phyloP scores from a whole-genome alignment of 345 rosid genomes.

The Syzygium oleosum region DNA sequence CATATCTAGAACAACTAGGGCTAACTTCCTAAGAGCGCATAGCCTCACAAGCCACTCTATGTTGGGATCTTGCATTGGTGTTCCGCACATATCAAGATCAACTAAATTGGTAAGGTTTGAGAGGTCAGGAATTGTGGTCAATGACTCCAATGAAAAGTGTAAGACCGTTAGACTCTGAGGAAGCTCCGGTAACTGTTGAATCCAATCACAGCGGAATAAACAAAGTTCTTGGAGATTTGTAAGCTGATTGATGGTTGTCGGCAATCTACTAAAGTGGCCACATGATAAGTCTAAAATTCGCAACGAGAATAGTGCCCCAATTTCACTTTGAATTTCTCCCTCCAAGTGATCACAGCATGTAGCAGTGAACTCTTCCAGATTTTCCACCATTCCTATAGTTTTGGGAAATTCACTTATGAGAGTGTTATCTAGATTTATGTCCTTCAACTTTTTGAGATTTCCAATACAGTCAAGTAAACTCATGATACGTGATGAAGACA shows the following conservation, averaged over 20 bases:
- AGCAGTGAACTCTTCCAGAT: background rate
- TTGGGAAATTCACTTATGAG: background rate
- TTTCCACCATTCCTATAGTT: background rate
- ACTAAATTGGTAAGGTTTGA: background rate
- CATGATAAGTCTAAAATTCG: background rate
- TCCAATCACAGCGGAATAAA: background rate
- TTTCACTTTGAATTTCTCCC: background rate
- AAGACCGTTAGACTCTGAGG: background rate
- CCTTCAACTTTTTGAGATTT: background rate
- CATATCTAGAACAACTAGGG: background rate
- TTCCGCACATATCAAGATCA: background rate
- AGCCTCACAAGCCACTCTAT: background rate
- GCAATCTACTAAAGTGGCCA: background rate
- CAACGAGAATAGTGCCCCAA: background rate
- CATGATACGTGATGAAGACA: background rate
- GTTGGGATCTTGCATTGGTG: background rate
- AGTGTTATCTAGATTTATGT: accelerated
- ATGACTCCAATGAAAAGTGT: background rate
- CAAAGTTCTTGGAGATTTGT: background rate
- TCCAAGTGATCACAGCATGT: background rate
- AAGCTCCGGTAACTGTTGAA: background rate
- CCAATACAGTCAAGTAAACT: background rate
- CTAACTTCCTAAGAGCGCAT: background rate
- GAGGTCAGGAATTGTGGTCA: background rate
- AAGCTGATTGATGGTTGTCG: background rate